A percentile compares a stretch with the other conserved stretches of the same genome.
phyloP scores from a whole-genome alignment of 495 filamentous ascomycete genomes.

The Niebla homalea region DNA sequence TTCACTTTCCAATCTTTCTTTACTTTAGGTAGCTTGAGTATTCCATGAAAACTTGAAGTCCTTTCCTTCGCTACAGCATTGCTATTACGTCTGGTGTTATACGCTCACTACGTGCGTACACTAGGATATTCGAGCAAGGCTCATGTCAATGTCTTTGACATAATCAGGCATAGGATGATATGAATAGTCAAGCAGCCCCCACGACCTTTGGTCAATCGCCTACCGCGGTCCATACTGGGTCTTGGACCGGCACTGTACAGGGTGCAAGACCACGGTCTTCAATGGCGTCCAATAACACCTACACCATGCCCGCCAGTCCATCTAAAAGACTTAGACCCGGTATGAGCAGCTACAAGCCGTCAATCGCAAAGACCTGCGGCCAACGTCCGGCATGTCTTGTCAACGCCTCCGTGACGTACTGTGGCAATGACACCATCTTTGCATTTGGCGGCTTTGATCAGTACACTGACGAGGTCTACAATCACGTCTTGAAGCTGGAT shows the following conservation, averaged over 20 bases:
- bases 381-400: constrained; percentile 88
- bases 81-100: too few relatives aligned
- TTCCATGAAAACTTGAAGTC: too few relatives aligned
- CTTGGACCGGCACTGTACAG: constrained; percentile 2
- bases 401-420: constrained; percentile 95
- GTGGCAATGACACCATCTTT: constrained; percentile 89
- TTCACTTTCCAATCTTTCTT: too few relatives aligned
- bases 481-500: constrained; percentile 84
- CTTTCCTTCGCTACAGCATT: too few relatives aligned
- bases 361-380: constrained; percentile 66
- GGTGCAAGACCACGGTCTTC: constrained; percentile 28
- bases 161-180: neutral
- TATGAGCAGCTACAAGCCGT: constrained; percentile 63
- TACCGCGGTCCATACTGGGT: neutral
- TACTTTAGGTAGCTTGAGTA: too few relatives aligned
- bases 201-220: neutral
- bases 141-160: neutral
- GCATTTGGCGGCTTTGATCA: constrained; percentile 99
- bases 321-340: constrained; percentile 43
- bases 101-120: too few relatives aligned
- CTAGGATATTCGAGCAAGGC: too few relatives aligned
- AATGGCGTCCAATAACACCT: constrained; percentile 51
- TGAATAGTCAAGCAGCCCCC: constrained; percentile 1
- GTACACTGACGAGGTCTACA: constrained; percentile 98
- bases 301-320: constrained; percentile 73